Conservation (phyloP, 441 rosid species). For the Pelargonium fulgidum region DNA sequence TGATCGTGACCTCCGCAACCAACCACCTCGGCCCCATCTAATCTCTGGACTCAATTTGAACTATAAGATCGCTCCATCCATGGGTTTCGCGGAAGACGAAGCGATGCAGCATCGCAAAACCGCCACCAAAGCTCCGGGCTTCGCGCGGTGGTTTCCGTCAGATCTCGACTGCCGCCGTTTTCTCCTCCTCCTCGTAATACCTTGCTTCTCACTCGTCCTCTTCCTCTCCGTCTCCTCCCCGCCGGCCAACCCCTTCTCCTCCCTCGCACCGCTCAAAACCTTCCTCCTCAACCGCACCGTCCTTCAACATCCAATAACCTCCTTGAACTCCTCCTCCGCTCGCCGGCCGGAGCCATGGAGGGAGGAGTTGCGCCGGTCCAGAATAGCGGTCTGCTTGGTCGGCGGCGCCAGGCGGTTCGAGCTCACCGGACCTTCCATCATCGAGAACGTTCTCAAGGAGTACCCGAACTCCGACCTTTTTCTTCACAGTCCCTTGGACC, state of each 20-base stretch:
- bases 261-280: background rate
- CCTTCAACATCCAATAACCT: no score
- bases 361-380: constrained; percentile 35
- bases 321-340: no score
- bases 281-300: constrained; percentile 20
- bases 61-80: background rate
- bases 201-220: constrained; percentile 30
- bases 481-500: constrained; percentile 56
- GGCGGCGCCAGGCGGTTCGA: constrained; percentile 91
- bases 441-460: constrained; percentile 42
- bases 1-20: no score
- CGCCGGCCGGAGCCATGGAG: no score
- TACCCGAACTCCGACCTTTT: constrained; percentile 75
- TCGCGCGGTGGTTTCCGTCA: background rate
- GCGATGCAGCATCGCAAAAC: background rate
- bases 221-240: constrained; percentile 32
- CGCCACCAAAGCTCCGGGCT: background rate
- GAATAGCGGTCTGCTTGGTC: constrained; percentile 75
- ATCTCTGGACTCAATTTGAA: no score
- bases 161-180: constrained; percentile 51
- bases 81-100: background rate
- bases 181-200: constrained; percentile 28
- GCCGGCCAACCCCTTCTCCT: no score
- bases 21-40: no score
- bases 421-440: constrained; percentile 74